Evolutionary conservation across 495 filamentous ascomycete species (phyloP).

Genomic region (Hapsidospora chrysogenum): DNA sequence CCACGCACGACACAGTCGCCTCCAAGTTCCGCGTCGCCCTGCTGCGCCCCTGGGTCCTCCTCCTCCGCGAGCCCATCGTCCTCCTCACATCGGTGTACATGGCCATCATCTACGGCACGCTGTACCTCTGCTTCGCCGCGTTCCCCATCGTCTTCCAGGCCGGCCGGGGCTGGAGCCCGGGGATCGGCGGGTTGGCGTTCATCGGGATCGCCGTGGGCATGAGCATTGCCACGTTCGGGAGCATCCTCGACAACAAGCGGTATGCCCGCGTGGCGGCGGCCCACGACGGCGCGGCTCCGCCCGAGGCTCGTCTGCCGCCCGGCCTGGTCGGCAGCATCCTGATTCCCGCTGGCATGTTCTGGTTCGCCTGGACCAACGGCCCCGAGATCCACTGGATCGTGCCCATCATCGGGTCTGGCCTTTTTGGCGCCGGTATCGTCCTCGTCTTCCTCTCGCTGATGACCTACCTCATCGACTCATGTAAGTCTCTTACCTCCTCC

Average conservation of each 20-base stretch:
- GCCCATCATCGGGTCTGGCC: conserved; percentile 23
- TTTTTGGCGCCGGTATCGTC: conserved; percentile 32
- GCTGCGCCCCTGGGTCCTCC: conserved; percentile 57
- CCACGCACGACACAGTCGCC: conserved; percentile 21
- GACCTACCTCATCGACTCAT: conserved; percentile 69
- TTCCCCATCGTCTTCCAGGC: conserved; percentile 68
- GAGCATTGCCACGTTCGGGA: conserved; percentile 43
- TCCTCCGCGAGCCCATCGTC: conserved; percentile 72
- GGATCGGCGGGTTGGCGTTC: conserved; percentile 64
- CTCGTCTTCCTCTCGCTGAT: conserved; percentile 56
- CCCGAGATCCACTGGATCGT: conserved; percentile 35
- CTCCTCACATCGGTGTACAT: conserved; percentile 58
- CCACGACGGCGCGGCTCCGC: conserved; percentile 34
- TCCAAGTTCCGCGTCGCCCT: conserved; percentile 31
- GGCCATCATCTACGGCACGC: conserved; percentile 65
- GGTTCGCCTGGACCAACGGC: conserved; percentile 44
- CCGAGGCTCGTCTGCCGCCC: conserved; percentile 69
- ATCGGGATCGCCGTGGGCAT: conserved; percentile 68
- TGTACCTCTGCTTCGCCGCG: conserved; percentile 83
- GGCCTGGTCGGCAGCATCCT: conserved; percentile 44
- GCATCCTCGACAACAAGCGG: conserved; percentile 49
- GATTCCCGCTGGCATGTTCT: conserved; percentile 37
- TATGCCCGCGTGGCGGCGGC: conserved; percentile 34
- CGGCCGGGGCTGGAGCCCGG: conserved; percentile 52
- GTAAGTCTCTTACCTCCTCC: background rate